Conservation (phyloP, 192 early-diverging fungal genomes). For the Coemansia sp. region DNA sequence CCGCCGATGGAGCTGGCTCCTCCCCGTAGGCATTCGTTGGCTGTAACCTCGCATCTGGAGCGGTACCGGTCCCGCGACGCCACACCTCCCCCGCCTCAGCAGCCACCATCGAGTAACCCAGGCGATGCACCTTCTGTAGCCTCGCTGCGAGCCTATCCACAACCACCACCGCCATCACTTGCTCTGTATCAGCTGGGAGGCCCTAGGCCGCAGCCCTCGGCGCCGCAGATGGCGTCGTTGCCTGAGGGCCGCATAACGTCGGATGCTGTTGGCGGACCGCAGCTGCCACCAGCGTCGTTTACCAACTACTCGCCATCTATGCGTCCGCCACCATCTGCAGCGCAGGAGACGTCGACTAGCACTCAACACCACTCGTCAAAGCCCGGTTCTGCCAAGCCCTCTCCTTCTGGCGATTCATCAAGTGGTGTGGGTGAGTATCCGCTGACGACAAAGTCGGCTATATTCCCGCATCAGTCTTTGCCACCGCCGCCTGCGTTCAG, state of each 20-base stretch:
- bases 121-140: constrained; percentile 10
- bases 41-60: constrained; percentile 56
- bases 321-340: not conserved
- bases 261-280: constrained; percentile 1
- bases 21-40: constrained; percentile 54
- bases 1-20: constrained; percentile 52
- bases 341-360: not conserved
- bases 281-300: constrained; percentile 24
- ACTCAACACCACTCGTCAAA: not conserved
- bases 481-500: not conserved
- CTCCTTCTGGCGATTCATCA: not conserved
- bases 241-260: constrained; percentile 22
- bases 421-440: not conserved
- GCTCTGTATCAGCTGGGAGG: not conserved
- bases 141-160: constrained; percentile 2
- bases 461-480: not conserved
- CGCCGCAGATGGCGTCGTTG: constrained; percentile 31
- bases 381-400: not conserved
- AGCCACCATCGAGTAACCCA: not conserved
- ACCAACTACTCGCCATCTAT: constrained; percentile 30
- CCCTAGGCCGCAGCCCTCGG: constrained; percentile 7
- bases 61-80: constrained; percentile 45
- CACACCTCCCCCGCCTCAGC: constrained; percentile 29
- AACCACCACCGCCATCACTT: constrained; percentile 7
- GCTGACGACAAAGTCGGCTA: not conserved